Evolutionary conservation across 2,329 filamentous ascomycete genomes (phyloP).

Genomic region (Fusarium penzigii): DNA sequence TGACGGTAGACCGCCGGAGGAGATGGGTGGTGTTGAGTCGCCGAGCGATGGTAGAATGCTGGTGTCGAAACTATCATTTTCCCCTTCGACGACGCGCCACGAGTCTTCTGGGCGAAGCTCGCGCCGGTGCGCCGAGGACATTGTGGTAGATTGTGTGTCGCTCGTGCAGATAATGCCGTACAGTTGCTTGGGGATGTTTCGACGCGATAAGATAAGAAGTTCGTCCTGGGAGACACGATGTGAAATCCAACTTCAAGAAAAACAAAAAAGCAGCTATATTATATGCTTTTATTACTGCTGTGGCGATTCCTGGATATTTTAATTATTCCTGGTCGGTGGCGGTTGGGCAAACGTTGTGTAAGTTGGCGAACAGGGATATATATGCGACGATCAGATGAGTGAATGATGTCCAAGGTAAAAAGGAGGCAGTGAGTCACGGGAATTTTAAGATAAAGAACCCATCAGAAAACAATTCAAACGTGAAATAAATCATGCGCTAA

Average conservation of each 20-base stretch:
- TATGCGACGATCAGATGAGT: background rate
- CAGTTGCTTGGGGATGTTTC: background rate
- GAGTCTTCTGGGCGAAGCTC: conserved; percentile 49
- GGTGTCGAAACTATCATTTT: conserved; percentile 62
- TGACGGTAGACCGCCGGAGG: conserved; percentile 44
- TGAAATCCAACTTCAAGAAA: no score
- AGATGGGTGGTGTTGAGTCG: conserved; percentile 40
- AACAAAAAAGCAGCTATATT: no score
- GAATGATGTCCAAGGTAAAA: background rate
- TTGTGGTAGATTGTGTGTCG: conserved; percentile 8
- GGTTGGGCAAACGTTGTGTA: background rate
- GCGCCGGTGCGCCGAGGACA: conserved; percentile 25
- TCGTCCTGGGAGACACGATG: no score
- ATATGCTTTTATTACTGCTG: no score
- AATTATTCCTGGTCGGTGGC: no score
- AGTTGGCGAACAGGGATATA: background rate
- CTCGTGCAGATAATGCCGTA: conserved; percentile 5
- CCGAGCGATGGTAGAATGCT: conserved; percentile 49
- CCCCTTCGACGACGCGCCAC: conserved; percentile 63
- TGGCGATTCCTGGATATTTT: no score
- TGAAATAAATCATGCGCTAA: background rate
- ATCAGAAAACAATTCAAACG: background rate
- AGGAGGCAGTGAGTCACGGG: background rate
- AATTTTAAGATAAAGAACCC: background rate
- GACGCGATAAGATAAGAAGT: background rate